Conservation (phyloP, 768 basidiomycete species). For the Russula brevipes region DNA sequence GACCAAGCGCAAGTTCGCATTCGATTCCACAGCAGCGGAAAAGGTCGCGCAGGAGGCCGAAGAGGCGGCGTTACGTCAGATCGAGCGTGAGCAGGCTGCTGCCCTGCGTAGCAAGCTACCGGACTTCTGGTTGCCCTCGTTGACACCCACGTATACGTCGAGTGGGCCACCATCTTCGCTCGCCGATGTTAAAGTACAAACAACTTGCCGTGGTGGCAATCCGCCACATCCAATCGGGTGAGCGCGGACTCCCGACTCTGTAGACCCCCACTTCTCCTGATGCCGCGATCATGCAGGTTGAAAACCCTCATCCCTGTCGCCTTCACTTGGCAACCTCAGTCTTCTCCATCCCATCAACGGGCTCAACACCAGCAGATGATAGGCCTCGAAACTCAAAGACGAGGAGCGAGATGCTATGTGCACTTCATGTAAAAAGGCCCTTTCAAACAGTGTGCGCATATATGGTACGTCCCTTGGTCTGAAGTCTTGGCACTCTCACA, state of each 20-base stretch:
- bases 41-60: slow-evolving; percentile 75
- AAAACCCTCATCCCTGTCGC: slow-evolving; percentile 80
- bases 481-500: background rate
- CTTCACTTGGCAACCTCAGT: slow-evolving; percentile 53
- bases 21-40: slow-evolving; percentile 69
- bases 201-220: slow-evolving; percentile 79
- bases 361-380: slow-evolving; percentile 35
- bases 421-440: slow-evolving; percentile 78
- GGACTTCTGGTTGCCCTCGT: slow-evolving; percentile 94
- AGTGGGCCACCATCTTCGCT: slow-evolving; percentile 58
- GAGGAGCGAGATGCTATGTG: slow-evolving; percentile 66
- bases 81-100: slow-evolving; percentile 83
- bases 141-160: slow-evolving; percentile 77
- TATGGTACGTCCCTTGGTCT: slow-evolving; percentile 47
- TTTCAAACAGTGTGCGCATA: slow-evolving; percentile 73
- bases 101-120: slow-evolving; percentile 84
- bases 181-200: slow-evolving; percentile 79
- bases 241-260: slow-evolving; percentile 27
- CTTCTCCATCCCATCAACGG: slow-evolving; percentile 30
- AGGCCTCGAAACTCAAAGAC: slow-evolving; percentile 41
- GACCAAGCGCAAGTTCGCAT: slow-evolving; percentile 81
- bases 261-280: slow-evolving; percentile 13
- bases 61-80: slow-evolving; percentile 75
- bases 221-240: slow-evolving; percentile 76
- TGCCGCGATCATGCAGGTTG: slow-evolving; percentile 44